Percentiles rank a stretch among this genome's conserved stretches.
phyloP scores from a whole-genome alignment of 768 basidiomycete species.

The Basidioascus undulatus region DNA sequence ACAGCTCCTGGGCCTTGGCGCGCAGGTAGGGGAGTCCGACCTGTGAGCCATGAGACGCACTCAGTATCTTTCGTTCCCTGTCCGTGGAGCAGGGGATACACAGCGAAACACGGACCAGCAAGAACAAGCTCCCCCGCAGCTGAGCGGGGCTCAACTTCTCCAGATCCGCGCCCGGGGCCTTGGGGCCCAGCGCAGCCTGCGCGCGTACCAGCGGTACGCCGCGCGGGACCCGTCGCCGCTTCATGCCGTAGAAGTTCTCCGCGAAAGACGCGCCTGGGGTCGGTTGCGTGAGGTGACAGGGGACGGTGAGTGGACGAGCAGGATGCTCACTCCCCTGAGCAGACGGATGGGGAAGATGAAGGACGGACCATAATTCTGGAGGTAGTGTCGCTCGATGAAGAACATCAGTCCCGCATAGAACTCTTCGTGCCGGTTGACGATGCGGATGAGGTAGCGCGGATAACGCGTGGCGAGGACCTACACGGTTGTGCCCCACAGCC shows the following conservation, averaged over 20 bases:
- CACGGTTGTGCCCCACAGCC: no score
- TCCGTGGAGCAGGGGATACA: no score
- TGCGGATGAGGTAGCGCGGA: conserved; percentile 68
- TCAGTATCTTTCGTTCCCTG: no score
- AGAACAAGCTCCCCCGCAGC: conserved; percentile 47
- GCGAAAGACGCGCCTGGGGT: conserved; percentile 70
- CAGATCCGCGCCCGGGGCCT: conserved; percentile 21
- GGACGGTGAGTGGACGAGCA: background rate
- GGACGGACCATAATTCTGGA: conserved; percentile 46
- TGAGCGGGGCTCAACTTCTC: conserved; percentile 44
- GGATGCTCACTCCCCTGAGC: background rate
- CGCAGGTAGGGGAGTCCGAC: conserved; percentile 71
- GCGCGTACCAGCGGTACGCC: conserved; percentile 45
- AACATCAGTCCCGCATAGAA: conserved; percentile 77
- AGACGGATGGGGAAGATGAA: background rate
- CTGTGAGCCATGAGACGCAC: conserved; percentile 20
- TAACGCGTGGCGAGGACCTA: conserved; percentile 87
- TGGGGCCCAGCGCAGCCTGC: conserved; percentile 33
- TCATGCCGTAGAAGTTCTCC: conserved; percentile 87
- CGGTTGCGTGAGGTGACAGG: background rate
- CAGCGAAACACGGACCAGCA: conserved; percentile 31
- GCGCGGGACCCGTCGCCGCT: conserved; percentile 46
- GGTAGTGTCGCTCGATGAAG: conserved; percentile 72
- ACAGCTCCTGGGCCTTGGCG: conserved; percentile 73
- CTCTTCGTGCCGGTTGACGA: conserved; percentile 90